phyloP scores from a whole-genome alignment of 2,329 filamentous ascomycete species.

The Alternaria sp. region DNA sequence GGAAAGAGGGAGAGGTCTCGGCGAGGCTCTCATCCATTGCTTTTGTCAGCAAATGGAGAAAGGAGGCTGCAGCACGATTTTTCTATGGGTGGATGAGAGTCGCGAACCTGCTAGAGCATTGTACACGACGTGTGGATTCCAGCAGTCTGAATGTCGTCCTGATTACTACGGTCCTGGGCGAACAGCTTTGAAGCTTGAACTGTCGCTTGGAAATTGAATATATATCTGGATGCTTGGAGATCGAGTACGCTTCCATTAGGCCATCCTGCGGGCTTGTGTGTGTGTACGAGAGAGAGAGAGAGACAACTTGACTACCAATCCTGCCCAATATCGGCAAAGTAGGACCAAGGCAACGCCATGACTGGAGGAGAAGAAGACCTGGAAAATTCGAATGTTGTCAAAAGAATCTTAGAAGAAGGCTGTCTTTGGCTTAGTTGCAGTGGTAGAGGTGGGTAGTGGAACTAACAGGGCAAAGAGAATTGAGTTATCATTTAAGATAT shows the following conservation, averaged over 20 bases:
- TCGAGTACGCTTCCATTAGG: background rate
- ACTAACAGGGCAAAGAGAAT: conserved; percentile 23
- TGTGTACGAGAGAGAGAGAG: too few relatives aligned
- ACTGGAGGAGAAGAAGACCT: conserved; percentile 29
- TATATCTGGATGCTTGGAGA: background rate
- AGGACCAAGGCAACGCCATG: conserved; percentile 25
- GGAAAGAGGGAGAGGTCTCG: conserved; percentile 59
- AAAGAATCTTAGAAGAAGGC: conserved; percentile 27
- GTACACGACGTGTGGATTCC: conserved; percentile 58
- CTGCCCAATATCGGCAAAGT: too few relatives aligned
- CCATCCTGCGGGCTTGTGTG: too few relatives aligned
- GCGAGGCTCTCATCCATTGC: conserved; percentile 55
- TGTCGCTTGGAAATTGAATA: conserved; percentile 28
- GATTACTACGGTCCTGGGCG: conserved; percentile 62
- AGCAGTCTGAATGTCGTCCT: conserved; percentile 55
- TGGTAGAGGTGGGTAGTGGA: conserved; percentile 22
- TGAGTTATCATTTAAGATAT: conserved; percentile 36
- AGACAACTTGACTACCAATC: too few relatives aligned
- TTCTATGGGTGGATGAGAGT: conserved; percentile 62
- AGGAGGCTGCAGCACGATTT: conserved; percentile 59
- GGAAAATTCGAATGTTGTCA: conserved; percentile 37
- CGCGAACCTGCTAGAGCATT: conserved; percentile 56
- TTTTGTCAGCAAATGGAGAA: conserved; percentile 55
- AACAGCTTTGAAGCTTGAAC: conserved; percentile 49
- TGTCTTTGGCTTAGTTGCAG: conserved; percentile 23